Evolutionary conservation across 2,329 filamentous ascomycete genomes (phyloP), one percentile per base, ranked within the genome.

Genomic region (Lachnellula arida): DNA sequence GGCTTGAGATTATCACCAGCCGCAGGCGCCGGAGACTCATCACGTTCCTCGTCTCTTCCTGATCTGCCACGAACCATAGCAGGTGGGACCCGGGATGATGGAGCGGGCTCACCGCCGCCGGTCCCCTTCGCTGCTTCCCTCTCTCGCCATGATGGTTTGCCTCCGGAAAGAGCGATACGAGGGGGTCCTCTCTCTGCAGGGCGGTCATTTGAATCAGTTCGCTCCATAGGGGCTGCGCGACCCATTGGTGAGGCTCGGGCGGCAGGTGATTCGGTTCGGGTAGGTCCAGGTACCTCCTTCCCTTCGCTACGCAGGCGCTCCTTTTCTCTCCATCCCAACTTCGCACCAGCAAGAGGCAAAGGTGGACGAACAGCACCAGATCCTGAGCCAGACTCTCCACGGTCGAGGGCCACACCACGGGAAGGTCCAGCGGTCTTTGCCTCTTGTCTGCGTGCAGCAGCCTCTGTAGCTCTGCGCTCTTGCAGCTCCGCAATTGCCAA

Each of bases 391-490:
- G 81, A 77, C 37, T 81, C 78, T 52, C 75, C 71, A 51, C 76
- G 74, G 63, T 79, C 77, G 53, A 76, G 72, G 49, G 73, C 65
- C 53, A 70, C 61, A 49, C 70, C 71, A 59, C 78, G 76, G 50
- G 74, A 67, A 70, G 72, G 58, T 69, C 73, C 63, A 60, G 70
- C 67, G 61, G 70, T 72, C 60, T 71, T 73, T 44, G 81, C 81
- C 74, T 83, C 86, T 68, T 80, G 83, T 72, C 82, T 84, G 65
- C 88, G 84, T 63, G 87, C 88, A 74, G 92, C 84, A 15, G 91
- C 92, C 72, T 96, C 92, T 66, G 94, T 91, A 73, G 96, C 92
- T 71, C 89, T 86, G 69, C 91, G 83, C 65, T 84, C 85, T 75
- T 97, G 93, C 64, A 83, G 75, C 12, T 83, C 83, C 48, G 79